phyloP scores from a whole-genome alignment of 2,329 filamentous ascomycete genomes.

The Colletotrichum brevisporum region DNA sequence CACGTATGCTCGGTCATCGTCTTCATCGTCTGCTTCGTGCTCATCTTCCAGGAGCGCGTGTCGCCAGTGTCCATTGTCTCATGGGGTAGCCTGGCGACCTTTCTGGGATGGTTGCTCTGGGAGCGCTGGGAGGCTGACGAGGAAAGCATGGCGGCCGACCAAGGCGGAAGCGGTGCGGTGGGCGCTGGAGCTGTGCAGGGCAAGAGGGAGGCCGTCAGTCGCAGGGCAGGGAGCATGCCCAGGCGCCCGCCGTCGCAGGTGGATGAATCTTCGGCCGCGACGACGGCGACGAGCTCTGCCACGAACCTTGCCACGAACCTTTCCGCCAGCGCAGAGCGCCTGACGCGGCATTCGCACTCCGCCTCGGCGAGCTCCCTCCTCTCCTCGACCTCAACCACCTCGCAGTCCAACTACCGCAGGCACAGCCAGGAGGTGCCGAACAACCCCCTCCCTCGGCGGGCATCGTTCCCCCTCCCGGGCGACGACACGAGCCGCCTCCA shows the following conservation, averaged over 20 bases:
- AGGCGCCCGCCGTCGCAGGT: slow-evolving; percentile 47
- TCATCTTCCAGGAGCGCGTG: slow-evolving; percentile 89
- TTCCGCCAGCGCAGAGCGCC: slow-evolving; percentile 41
- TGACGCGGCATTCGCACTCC: slow-evolving; percentile 62
- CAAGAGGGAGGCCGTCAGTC: slow-evolving; percentile 50
- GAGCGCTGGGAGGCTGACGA: slow-evolving; percentile 89
- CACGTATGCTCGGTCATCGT: slow-evolving; percentile 96
- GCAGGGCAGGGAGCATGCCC: slow-evolving; percentile 53
- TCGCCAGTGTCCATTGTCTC: slow-evolving; percentile 90
- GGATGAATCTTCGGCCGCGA: slow-evolving; percentile 26
- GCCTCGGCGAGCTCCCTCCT: slow-evolving; percentile 70
- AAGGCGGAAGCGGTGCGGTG: slow-evolving; percentile 53
- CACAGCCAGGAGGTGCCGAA: slow-evolving; percentile 36
- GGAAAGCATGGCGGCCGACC: slow-evolving; percentile 35
- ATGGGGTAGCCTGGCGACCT: slow-evolving; percentile 85
- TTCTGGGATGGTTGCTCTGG: slow-evolving; percentile 91
- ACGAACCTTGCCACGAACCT: slow-evolving; percentile 30
- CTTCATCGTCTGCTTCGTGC: slow-evolving; percentile 93
- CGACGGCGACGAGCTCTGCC: slow-evolving; percentile 26
- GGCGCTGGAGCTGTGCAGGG: slow-evolving; percentile 45
- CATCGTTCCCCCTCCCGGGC: slow-evolving; percentile 41
- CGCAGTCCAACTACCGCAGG: slow-evolving; percentile 40
- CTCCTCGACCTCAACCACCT: slow-evolving; percentile 55
- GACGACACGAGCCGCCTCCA: slow-evolving; percentile 58
- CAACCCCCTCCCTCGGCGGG: slow-evolving; percentile 16